Evolutionary conservation across 192 early-diverging fungal genomes (phyloP), one percentile per base, ranked within the genome.

Genomic region (Entophlyctis luteolus): DNA sequence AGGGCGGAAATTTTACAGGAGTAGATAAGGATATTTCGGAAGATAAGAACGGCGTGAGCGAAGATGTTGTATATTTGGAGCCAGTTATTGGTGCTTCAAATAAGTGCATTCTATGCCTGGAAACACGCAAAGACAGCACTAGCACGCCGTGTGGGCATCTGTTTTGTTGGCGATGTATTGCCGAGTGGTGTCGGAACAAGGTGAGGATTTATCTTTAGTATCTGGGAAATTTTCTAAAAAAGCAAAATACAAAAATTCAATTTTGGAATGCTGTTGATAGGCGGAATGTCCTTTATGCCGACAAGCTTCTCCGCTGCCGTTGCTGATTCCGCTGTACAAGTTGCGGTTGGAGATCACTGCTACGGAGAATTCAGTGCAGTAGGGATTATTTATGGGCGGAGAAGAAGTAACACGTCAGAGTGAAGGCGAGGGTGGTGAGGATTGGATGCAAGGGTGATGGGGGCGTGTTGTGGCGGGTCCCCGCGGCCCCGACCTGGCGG

Each of bases 261-360:
- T 2, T 65, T 1, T 29, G 32, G 32, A 2, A 65, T 52, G 48
- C n/a, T 42, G 47, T 68, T 37, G 47, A 10, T 71, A 91, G 82
- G 78, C 89, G 2, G 96, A 98, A 72, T 98, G 96, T 55, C 94
- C 96, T 29, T 76, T 98, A 1, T 98, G 96, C 50, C 86, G 96
- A 32, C 94, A 95, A 68, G 73, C 82, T 5, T 77, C 60, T 16
- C 60, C 60, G 8, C 60, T 63, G n/a, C 60, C 60, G 10, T 33
- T 63, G 29, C 27, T 63, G 42, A 49, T 63, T 18, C 60, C 38
- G 28, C 49, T 52, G 49, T 52, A 8, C 22, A 8, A 6, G 49
- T 6, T 8, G 6, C 28, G 20, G 5, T 5, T 52, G 8, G 8
- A 25, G 28, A 25, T 12, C 18, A 8, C 8, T 25, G 8, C 5